Percentiles rank a stretch among this genome's conserved stretches.
Conservation (phyloP, 1,139 yeast genomes). For the Lodderomyces elongisporus region DNA sequence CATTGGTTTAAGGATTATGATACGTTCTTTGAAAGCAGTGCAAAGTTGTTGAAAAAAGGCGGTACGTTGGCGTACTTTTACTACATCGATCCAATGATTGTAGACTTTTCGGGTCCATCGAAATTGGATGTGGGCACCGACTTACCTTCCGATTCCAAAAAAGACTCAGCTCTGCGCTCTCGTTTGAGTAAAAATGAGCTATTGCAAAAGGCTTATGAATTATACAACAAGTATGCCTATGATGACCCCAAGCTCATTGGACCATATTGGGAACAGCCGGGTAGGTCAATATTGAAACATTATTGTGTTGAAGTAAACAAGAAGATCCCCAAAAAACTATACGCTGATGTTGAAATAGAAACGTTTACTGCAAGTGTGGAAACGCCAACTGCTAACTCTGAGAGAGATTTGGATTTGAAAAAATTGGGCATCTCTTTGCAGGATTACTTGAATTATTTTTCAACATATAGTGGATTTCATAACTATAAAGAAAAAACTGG, state of each 20-base stretch:
- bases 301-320: constrained; percentile 25
- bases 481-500: constrained; percentile 27
- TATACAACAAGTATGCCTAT: constrained; percentile 33
- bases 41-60: constrained; percentile 28
- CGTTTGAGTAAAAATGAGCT: constrained; percentile 14
- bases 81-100: constrained; percentile 38
- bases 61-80: constrained; percentile 43
- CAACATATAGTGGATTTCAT: constrained; percentile 38
- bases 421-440: constrained; percentile 19
- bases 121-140: too few species aligned
- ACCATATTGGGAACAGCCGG: constrained; percentile 46
- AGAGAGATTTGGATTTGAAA: constrained; percentile 22
- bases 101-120: constrained; percentile 19
- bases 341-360: constrained; percentile 23
- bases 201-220: constrained; percentile 19
- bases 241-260: constrained; percentile 34
- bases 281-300: constrained; percentile 29
- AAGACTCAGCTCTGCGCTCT: too few species aligned
- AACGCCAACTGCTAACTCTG: constrained; percentile 14
- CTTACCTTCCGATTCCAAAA: too few species aligned
- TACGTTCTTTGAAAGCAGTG: constrained; percentile 25
- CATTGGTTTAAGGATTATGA: constrained; percentile 43
- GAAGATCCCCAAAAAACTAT: constrained; percentile 28
- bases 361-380: constrained; percentile 21
- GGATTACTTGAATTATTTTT: constrained; percentile 27